These are phyloP conservation scores for Sclerotinia glacialis DNA, from an alignment of 2,329 filamentous ascomycete species.

Conservation along the genomic window DNA sequence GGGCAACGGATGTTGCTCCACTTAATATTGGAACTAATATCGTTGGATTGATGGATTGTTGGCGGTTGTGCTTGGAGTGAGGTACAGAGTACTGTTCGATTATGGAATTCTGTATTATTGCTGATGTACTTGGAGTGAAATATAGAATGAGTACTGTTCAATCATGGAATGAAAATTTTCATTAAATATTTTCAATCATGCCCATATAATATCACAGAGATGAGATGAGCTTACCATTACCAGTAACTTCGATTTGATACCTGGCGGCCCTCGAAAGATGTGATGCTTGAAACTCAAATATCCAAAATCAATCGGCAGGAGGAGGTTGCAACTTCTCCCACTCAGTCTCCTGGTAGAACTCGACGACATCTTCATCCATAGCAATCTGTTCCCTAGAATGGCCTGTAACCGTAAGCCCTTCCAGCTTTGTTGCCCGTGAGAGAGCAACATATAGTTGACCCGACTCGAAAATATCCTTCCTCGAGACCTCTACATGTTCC, in stretches of 20 bases:
- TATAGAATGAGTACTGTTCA: too few relatives aligned
- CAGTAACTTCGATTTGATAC: too few relatives aligned
- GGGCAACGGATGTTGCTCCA: neutral
- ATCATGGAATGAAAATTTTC: neutral
- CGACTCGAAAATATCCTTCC: slow-evolving; percentile 33
- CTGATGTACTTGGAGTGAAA: neutral
- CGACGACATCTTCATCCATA: slow-evolving; percentile 32
- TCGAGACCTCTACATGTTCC: slow-evolving; percentile 33
- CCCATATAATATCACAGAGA: neutral
- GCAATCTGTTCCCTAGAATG: slow-evolving; percentile 25
- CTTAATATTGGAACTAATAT: neutral
- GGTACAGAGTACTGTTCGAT: too few relatives aligned
- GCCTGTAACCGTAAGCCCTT: slow-evolving; percentile 34
- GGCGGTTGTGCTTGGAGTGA: neutral
- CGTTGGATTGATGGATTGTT: neutral
- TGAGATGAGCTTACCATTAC: neutral
- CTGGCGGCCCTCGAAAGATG: neutral
- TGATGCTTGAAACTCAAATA: neutral
- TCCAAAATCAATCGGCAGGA: neutral
- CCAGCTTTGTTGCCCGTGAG: slow-evolving; percentile 31
- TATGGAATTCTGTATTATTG: neutral
- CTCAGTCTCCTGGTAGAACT: slow-evolving; percentile 32
- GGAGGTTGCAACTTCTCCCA: slow-evolving; percentile 30
- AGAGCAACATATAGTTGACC: slow-evolving; percentile 36
- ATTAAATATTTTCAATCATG: neutral